Percentiles rank a stretch among this genome's conserved stretches.
Conservation (phyloP, 2,329 filamentous ascomycete species). For the Aureobasidium sp. region DNA sequence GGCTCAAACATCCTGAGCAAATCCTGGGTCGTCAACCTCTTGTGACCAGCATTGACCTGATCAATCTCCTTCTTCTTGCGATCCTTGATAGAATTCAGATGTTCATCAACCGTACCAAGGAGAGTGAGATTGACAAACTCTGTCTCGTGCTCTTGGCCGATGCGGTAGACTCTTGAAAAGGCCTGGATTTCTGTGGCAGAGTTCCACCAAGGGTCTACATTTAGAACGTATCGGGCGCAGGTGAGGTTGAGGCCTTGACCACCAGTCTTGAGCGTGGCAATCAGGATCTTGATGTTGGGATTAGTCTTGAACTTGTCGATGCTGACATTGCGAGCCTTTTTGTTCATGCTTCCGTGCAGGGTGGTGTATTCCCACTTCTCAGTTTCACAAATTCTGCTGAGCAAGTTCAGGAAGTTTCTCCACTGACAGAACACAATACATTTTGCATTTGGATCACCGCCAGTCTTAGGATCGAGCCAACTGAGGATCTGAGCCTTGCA, state of each 20-base stretch:
- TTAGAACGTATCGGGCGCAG: slow-evolving; percentile 56
- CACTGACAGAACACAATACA: slow-evolving; percentile 69
- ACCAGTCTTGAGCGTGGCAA: slow-evolving; percentile 64
- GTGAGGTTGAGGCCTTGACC: slow-evolving; percentile 67
- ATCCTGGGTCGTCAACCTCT: not conserved
- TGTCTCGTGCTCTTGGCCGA: slow-evolving; percentile 69
- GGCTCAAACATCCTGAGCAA: not conserved
- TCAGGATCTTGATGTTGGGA: slow-evolving; percentile 48
- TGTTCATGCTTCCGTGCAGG: slow-evolving; percentile 58
- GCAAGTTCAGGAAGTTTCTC: slow-evolving; percentile 56
- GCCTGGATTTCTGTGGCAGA: slow-evolving; percentile 39
- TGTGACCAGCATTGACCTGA: slow-evolving; percentile 47
- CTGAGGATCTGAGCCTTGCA: slow-evolving; percentile 51
- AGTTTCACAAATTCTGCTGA: slow-evolving; percentile 54
- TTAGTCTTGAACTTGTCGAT: slow-evolving; percentile 54
- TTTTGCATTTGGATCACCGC: slow-evolving; percentile 55
- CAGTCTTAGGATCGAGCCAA: slow-evolving; percentile 34
- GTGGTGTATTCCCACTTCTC: slow-evolving; percentile 56
- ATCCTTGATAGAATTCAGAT: slow-evolving; percentile 61
- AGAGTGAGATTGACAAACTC: slow-evolving; percentile 66
- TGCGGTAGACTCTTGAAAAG: slow-evolving; percentile 68
- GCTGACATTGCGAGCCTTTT: slow-evolving; percentile 45
- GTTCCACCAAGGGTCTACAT: slow-evolving; percentile 60
- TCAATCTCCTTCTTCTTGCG: slow-evolving; percentile 56
- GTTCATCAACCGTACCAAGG: slow-evolving; percentile 63